phyloP scores from a whole-genome alignment of 2,329 filamentous ascomycete species.

The Zarea fungicola region DNA sequence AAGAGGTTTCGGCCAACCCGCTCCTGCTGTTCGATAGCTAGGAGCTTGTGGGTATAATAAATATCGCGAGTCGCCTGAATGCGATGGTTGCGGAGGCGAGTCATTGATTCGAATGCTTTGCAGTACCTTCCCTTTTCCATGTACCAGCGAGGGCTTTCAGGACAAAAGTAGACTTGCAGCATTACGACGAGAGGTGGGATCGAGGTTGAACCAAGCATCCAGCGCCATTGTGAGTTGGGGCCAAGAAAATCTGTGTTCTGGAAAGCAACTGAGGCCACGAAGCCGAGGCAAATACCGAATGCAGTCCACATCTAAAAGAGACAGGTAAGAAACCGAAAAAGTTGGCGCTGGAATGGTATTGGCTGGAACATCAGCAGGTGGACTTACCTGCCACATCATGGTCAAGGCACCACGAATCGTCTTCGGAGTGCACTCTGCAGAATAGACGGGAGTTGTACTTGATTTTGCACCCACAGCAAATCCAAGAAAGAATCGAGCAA shows the following conservation, averaged over 20 bases:
- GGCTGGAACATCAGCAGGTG: background rate
- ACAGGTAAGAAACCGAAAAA: background rate
- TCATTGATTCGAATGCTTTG: constrained; percentile 41
- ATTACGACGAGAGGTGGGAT: constrained; percentile 45
- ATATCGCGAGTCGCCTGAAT: constrained; percentile 47
- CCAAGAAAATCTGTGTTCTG: constrained; percentile 28
- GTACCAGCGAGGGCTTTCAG: constrained; percentile 46
- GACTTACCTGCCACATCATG: constrained; percentile 8
- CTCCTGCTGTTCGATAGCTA: constrained; percentile 27
- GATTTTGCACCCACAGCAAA: constrained; percentile 27
- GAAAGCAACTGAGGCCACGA: constrained; percentile 23
- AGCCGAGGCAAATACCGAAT: constrained; percentile 36
- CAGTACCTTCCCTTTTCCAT: constrained; percentile 42
- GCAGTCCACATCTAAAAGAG: constrained; percentile 23
- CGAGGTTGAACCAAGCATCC: constrained; percentile 42
- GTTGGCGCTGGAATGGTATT: too few relatives aligned
- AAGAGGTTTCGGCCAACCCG: constrained; percentile 24
- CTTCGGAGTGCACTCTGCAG: constrained; percentile 26
- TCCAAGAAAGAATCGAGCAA: constrained; percentile 25
- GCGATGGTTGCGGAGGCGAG: constrained; percentile 39
- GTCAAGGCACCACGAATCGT: constrained; percentile 7
- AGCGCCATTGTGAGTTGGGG: constrained; percentile 23
- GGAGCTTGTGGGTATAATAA: constrained; percentile 41
- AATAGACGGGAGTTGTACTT: constrained; percentile 24
- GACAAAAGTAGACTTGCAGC: constrained; percentile 42